Conservation (phyloP, 208 protist genomes). For the Trypanosomatidae sp. region DNA sequence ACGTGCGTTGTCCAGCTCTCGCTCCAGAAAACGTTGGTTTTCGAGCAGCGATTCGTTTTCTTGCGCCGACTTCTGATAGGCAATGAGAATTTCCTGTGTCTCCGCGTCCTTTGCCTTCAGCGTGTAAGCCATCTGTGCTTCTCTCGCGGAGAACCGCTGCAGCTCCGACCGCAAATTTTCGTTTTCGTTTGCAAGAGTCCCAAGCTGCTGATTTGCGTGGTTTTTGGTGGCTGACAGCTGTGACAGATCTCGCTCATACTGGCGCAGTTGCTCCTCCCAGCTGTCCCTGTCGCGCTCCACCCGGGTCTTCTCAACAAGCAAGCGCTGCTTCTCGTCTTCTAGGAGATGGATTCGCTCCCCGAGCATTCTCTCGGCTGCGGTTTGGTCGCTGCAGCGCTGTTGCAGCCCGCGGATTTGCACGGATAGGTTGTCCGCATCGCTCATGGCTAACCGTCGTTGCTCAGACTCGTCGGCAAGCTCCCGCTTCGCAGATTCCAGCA, state of each 20-base stretch:
- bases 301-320: conserved; percentile 27
- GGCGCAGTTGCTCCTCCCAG: conserved; percentile 55
- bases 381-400: conserved; percentile 62
- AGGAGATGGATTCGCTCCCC: conserved; percentile 31
- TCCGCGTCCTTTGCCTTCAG: conserved; percentile 79
- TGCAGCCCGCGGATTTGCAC: conserved; percentile 71
- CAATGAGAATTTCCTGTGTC: conserved; percentile 62
- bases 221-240: conserved; percentile 77
- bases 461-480: conserved; percentile 47
- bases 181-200: conserved; percentile 61
- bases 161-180: conserved; percentile 64
- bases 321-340: conserved; percentile 49
- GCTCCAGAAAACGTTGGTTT: conserved; percentile 58
- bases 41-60: conserved; percentile 58
- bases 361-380: conserved; percentile 48
- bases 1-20: conserved; percentile 67
- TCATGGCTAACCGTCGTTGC: conserved; percentile 29
- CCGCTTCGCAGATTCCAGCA: conserved; percentile 46
- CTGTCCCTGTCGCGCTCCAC: conserved; percentile 53
- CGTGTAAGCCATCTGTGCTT: conserved; percentile 55
- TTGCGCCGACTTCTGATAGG: conserved; percentile 71
- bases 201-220: conserved; percentile 64
- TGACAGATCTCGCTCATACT: conserved; percentile 79
- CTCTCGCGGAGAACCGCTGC: conserved; percentile 44
- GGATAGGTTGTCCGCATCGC: conserved; percentile 60